phyloP scores from a whole-genome alignment of 2,329 filamentous ascomycete genomes.

The Alternaria postmessia region DNA sequence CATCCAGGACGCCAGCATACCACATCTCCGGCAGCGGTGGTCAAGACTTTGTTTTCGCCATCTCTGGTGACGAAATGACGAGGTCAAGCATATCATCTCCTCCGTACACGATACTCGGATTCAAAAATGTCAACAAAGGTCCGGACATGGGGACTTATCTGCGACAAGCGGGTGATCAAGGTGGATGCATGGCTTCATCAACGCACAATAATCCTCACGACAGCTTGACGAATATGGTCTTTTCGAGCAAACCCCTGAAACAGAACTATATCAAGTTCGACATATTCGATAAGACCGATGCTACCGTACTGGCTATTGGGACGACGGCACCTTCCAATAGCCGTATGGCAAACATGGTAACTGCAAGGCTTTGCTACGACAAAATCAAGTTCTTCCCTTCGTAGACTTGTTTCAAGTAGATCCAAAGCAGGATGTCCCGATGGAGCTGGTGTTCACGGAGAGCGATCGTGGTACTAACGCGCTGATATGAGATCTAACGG shows the following conservation, averaged over 20 bases:
- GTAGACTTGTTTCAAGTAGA: not conserved
- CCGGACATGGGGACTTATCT: not conserved
- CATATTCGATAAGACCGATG: not conserved
- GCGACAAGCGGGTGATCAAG: no score
- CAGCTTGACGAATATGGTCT: not conserved
- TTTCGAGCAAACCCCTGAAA: not conserved
- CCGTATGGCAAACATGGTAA: not conserved
- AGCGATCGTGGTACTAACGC: not conserved
- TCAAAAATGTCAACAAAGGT: fast-evolving
- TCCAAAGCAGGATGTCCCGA: not conserved
- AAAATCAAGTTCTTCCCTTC: not conserved
- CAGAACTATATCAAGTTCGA: fast-evolving
- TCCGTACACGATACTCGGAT: no score
- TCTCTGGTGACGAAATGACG: no score
- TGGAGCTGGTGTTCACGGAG: not conserved
- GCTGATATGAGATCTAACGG: not conserved
- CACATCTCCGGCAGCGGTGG: no score
- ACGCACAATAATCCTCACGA: not conserved
- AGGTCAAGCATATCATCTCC: no score
- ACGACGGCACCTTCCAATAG: not conserved
- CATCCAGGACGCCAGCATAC: fast-evolving
- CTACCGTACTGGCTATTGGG: not conserved
- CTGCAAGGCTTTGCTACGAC: not conserved
- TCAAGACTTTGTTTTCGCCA: no score
- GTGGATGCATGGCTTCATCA: no score